phyloP scores from a whole-genome alignment of 768 basidiomycete genomes.

The Rhodosporidiobolus odoratus region DNA sequence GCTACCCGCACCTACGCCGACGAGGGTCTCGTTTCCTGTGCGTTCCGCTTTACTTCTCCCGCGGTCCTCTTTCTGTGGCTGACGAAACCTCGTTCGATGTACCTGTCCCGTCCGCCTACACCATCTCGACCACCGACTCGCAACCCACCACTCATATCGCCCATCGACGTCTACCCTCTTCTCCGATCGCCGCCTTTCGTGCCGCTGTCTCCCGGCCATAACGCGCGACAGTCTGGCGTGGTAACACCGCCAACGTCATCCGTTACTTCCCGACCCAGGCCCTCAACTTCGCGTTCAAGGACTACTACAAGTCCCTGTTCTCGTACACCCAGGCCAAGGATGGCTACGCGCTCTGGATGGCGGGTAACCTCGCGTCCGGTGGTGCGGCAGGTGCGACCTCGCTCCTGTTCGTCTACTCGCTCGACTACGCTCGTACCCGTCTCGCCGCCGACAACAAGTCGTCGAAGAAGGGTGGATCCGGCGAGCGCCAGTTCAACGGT shows the following conservation, averaged over 20 bases:
- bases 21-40: slow-evolving; percentile 77
- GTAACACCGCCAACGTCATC: slow-evolving; percentile 99
- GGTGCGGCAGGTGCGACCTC: slow-evolving; percentile 99
- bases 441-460: slow-evolving; percentile 97
- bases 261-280: slow-evolving; percentile 99
- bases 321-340: slow-evolving; percentile 91
- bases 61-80: too few relatives aligned
- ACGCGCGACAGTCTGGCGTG: slow-evolving; percentile 89
- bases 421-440: slow-evolving; percentile 99
- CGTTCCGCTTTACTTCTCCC: background rate
- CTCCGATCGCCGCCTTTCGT: too few relatives aligned
- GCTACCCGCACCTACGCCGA: slow-evolving; percentile 86
- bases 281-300: slow-evolving; percentile 79
- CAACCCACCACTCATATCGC: too few relatives aligned
- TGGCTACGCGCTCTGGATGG: slow-evolving; percentile 98
- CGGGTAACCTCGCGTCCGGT: slow-evolving; percentile 95
- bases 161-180: too few relatives aligned
- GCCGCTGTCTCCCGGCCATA: too few relatives aligned
- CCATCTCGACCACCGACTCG: too few relatives aligned
- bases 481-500: slow-evolving; percentile 96
- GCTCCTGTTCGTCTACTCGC: slow-evolving; percentile 97
- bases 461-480: slow-evolving; percentile 67
- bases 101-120: too few relatives aligned
- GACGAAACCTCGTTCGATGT: too few relatives aligned
- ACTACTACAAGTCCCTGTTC: slow-evolving; percentile 97